Evolutionary conservation across 2,329 filamentous ascomycete genomes (phyloP).

Genomic region (Chaetothyriales sp.): DNA sequence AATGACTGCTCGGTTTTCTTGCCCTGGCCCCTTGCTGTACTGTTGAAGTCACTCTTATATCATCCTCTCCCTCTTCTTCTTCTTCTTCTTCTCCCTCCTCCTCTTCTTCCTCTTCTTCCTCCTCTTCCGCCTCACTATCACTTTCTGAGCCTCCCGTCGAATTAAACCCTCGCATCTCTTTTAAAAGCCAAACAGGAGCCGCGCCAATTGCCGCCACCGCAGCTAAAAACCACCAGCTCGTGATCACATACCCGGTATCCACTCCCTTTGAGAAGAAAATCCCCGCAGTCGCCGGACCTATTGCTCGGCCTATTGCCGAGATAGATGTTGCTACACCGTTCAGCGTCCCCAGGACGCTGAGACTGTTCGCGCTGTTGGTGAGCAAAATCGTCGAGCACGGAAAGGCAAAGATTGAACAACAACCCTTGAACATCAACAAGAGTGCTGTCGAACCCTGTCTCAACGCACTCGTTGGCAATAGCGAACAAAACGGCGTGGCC

Average conservation of each 20-base stretch:
- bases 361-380: constrained; percentile 67
- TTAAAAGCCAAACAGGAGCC: constrained; percentile 59
- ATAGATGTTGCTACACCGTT: constrained; percentile 83
- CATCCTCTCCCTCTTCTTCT: constrained; percentile 4
- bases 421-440: constrained; percentile 61
- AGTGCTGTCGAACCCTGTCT: constrained; percentile 50
- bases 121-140: constrained; percentile 10
- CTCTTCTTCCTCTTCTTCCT: constrained; percentile 9
- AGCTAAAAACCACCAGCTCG: constrained; percentile 70
- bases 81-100: constrained; percentile 7
- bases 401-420: constrained; percentile 70
- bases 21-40: not conserved
- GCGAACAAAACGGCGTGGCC: constrained; percentile 64
- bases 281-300: constrained; percentile 64
- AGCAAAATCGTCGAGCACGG: constrained; percentile 81
- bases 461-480: constrained; percentile 37
- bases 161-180: constrained; percentile 57
- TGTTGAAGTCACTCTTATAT: not conserved
- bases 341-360: constrained; percentile 68
- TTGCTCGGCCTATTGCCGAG: constrained; percentile 63
- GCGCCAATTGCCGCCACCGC: constrained; percentile 50
- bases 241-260: constrained; percentile 58
- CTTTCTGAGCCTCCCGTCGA: constrained; percentile 19
- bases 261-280: constrained; percentile 63
- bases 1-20: not conserved